A percentile compares a stretch with the other conserved stretches of the same genome.
Evolutionary conservation across 768 basidiomycete species (phyloP).

Genomic region (Termitomyces sp.): DNA sequence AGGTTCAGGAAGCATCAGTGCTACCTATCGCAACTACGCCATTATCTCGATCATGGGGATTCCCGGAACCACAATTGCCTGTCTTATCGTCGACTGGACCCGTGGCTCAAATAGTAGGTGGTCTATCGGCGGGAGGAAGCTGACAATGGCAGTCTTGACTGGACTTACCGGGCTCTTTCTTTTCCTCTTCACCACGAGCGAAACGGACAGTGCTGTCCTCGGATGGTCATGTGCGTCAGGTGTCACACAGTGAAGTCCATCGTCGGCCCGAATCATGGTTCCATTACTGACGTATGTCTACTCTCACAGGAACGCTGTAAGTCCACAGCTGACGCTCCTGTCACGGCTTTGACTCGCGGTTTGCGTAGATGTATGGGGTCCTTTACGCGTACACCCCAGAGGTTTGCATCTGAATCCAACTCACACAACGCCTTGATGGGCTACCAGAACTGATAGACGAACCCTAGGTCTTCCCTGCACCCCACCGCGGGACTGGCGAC

Average conservation of each 20-base stretch:
- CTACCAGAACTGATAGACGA: not conserved
- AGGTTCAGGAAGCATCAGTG: conserved; percentile 9
- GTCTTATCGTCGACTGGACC: conserved; percentile 38
- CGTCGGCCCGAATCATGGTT: not conserved
- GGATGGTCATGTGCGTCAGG: conserved; percentile 41
- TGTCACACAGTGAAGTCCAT: conserved; percentile 30
- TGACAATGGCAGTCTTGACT: conserved; percentile 39
- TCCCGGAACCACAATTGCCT: conserved; percentile 44
- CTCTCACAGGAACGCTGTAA: conserved; percentile 3
- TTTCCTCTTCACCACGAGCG: conserved; percentile 47
- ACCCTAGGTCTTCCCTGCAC: conserved; percentile 48
- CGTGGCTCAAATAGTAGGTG: conserved; percentile 23
- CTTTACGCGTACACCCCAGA: conserved; percentile 53
- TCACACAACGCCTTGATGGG: not conserved
- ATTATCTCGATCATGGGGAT: conserved; percentile 42
- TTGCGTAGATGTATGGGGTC: conserved; percentile 3
- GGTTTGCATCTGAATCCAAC: conserved; percentile 19
- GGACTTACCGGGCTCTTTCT: conserved; percentile 40
- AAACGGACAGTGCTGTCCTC: conserved; percentile 29
- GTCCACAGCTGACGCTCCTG: not conserved
- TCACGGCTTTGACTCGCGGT: conserved; percentile 13
- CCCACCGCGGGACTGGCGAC: conserved; percentile 50
- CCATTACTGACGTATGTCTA: not conserved
- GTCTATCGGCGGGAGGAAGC: conserved; percentile 38
- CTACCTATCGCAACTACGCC: conserved; percentile 44